phyloP scores from a whole-genome alignment of 179 eudicot species.

The Spergularia azorica region DNA sequence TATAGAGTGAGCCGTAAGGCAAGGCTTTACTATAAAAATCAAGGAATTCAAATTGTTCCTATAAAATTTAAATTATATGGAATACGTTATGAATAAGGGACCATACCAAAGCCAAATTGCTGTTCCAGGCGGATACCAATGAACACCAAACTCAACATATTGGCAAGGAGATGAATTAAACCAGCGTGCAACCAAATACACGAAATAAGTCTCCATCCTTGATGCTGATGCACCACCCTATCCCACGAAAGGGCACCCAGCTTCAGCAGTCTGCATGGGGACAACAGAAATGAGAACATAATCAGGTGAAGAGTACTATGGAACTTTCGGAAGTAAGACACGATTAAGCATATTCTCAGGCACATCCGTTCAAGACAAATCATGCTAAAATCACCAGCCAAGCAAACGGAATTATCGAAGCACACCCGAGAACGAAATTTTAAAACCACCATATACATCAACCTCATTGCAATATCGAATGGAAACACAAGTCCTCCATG shows the following conservation, averaged over 20 bases:
- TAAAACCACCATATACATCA: neutral
- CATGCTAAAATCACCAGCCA: conserved; percentile 12
- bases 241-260: conserved; percentile 81
- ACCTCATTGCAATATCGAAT: neutral
- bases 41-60: neutral
- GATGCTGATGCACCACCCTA: conserved; percentile 61
- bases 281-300: conserved; percentile 3
- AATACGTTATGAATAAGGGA: neutral
- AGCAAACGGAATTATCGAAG: neutral
- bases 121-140: conserved; percentile 94
- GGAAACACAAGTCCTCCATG: neutral
- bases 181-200: conserved; percentile 97
- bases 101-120: conserved; percentile 87
- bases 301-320: neutral
- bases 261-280: conserved; percentile 56
- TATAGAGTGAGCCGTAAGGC: neutral
- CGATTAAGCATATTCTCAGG: neutral
- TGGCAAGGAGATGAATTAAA: conserved; percentile 76
- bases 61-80: neutral
- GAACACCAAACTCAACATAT: conserved; percentile 86
- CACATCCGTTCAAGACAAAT: neutral
- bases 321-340: neutral
- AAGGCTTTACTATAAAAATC: neutral
- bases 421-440: neutral
- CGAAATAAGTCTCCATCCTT: conserved; percentile 86